Conservation (phyloP, 2,329 filamentous ascomycete genomes). For the Alternaria sp. region DNA sequence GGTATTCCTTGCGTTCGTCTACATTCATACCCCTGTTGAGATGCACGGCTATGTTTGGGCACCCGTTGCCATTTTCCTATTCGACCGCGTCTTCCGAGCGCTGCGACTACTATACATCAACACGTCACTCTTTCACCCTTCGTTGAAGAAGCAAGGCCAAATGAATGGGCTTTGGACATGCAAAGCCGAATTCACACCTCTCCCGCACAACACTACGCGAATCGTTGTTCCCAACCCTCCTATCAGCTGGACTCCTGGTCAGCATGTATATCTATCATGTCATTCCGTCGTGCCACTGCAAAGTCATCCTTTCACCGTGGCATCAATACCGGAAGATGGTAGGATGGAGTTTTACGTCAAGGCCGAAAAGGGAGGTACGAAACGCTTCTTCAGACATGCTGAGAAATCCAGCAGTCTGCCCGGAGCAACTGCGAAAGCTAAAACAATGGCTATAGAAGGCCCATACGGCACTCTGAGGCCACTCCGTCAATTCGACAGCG, state of each 20-base stretch:
- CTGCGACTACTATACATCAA: conserved; percentile 52
- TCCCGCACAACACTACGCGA: conserved; percentile 65
- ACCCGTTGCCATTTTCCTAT: conserved; percentile 67
- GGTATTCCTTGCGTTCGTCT: conserved; percentile 69
- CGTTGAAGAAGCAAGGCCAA: conserved; percentile 39
- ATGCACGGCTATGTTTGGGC: conserved; percentile 72
- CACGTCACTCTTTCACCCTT: conserved; percentile 52
- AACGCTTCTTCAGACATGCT: conserved; percentile 61
- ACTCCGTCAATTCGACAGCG: conserved; percentile 67
- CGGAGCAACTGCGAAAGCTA: conserved; percentile 27
- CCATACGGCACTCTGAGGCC: conserved; percentile 63
- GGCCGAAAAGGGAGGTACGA: conserved; percentile 63
- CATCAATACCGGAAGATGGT: conserved; percentile 63
- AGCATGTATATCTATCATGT: conserved; percentile 69
- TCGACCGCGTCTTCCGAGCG: conserved; percentile 66
- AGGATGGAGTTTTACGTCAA: conserved; percentile 66
- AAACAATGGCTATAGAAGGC: conserved; percentile 61
- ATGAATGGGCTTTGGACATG: conserved; percentile 48
- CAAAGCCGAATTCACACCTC: conserved; percentile 53
- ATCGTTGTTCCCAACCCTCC: conserved; percentile 65
- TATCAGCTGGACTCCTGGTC: conserved; percentile 67
- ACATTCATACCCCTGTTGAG: conserved; percentile 68
- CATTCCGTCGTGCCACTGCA: conserved; percentile 66
- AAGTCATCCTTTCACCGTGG: conserved; percentile 71
- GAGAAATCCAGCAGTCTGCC: conserved; percentile 49